Base-by-base conservation (phyloP, 2,329 filamentous ascomycete species). In the Penicillium occitanis region DNA sequence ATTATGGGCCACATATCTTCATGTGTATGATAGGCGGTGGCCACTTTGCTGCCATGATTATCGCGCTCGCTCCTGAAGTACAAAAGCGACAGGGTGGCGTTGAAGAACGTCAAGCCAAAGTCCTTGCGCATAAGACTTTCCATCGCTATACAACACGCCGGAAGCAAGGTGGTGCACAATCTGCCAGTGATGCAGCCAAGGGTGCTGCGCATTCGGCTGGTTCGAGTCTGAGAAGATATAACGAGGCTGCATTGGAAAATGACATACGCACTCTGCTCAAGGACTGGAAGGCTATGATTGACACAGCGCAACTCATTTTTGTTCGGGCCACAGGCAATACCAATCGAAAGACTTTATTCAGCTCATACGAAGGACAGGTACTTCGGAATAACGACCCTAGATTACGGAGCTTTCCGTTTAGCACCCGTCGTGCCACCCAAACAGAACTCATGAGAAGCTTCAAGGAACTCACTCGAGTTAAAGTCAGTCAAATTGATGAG, bases 11-110 rank as follows among this genome's bases (percentile, higher is more conserved):
- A 1, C 93, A 98, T 75, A 88, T 97, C 60, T 98, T 99, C 75
- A 86, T 99, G 58, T 98, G 93, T 79, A 99, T 99, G 95, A 96
- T 99, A 61, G 95, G 95, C 28, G 95, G 95, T 67, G 95, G 95
- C 0, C 95, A 99, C 76, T 99, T 99, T 75, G 95, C 95, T 0
- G 95, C 91, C 61, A 98, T 98, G 93, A 84, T 98, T 11, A 91
- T 99, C 11, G 93, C 93, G 0, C 84, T 98, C 3, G 88, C 92
- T 0, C 93, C 95, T 0, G 91, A 93, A 68, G 83, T 90, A 63
- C 86, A 87, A 44, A 94, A 91, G 75, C 87, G 87, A 62, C 83
- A 86, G 13, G 81, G 85, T 17, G 90, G 91, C 0, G 84, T 90
- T 1, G 86, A 96, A 74, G 93, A 96, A 70, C 86, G 92, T 63